Evolutionary conservation across 169 alveolate species (phyloP).

Genomic region (Plasmodium gaboni): DNA sequence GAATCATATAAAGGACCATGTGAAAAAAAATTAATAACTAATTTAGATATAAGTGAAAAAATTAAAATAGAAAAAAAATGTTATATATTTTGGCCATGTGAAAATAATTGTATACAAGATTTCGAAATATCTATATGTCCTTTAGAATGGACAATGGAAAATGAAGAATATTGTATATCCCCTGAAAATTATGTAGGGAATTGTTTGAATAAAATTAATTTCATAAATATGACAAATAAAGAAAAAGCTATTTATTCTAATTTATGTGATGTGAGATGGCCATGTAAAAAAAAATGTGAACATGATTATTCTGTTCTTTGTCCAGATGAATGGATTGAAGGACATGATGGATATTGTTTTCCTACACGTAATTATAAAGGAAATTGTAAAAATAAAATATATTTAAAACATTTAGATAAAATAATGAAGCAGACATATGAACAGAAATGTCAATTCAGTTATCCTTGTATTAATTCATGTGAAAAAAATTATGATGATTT

Average conservation of each 20-base stretch:
- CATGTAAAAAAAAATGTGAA: slow-evolving; percentile 78
- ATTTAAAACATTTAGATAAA: slow-evolving; percentile 56
- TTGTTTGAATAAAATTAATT: slow-evolving; percentile 51
- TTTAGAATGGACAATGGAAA: slow-evolving; percentile 77
- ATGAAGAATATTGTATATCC: slow-evolving; percentile 77
- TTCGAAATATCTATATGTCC: slow-evolving; percentile 78
- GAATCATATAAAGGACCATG: slow-evolving; percentile 83
- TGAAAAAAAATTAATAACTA: slow-evolving; percentile 39
- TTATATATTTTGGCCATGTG: slow-evolving; percentile 65
- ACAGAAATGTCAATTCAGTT: slow-evolving; percentile 71
- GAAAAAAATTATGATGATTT: slow-evolving; percentile 69
- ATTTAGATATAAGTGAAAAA: slow-evolving; percentile 54
- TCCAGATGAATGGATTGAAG: slow-evolving; percentile 84
- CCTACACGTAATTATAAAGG: slow-evolving; percentile 59
- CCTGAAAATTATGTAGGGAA: slow-evolving; percentile 80
- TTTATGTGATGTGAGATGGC: slow-evolving; percentile 70
- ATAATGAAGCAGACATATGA: slow-evolving; percentile 67
- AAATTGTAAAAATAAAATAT: slow-evolving; percentile 41
- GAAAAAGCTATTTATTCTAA: slow-evolving; percentile 71
- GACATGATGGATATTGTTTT: slow-evolving; percentile 63
- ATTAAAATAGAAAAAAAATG: slow-evolving; percentile 53
- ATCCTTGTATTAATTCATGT: slow-evolving; percentile 69
- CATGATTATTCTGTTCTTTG: slow-evolving; percentile 83
- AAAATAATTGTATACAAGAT: slow-evolving; percentile 54
- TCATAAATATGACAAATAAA: slow-evolving; percentile 40